Conservation (phyloP, 1,284 basidiomycete species). For the Ustilago bromivora region DNA sequence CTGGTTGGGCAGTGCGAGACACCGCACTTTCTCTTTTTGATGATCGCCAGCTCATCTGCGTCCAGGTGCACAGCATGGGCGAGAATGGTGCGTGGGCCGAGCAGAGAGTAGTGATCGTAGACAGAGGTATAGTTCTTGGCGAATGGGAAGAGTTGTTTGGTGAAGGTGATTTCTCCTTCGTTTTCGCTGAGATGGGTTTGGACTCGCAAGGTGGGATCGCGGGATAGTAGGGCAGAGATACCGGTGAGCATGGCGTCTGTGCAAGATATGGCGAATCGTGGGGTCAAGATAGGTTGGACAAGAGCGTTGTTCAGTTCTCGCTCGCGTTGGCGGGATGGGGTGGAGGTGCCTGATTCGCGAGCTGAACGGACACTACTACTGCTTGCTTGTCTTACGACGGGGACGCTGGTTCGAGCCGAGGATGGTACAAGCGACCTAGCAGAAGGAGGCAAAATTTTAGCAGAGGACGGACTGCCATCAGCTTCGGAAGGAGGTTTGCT, state of each 20-base stretch:
- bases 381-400: constrained; percentile 38
- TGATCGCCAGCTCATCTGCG: constrained; percentile 78
- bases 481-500: constrained; percentile 45
- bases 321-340: constrained; percentile 45
- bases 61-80: constrained; percentile 89
- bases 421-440: constrained; percentile 19
- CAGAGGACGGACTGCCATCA: constrained; percentile 38
- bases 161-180: constrained; percentile 78
- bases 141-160: constrained; percentile 76
- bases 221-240: constrained; percentile 75
- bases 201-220: constrained; percentile 76
- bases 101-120: constrained; percentile 83
- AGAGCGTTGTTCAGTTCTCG: constrained; percentile 69
- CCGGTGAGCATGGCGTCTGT: constrained; percentile 78
- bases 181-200: constrained; percentile 97
- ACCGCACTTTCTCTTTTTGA: constrained; percentile 79
- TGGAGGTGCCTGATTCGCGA: constrained; percentile 46
- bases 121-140: constrained; percentile 72
- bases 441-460: constrained; percentile 22
- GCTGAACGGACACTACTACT: constrained; percentile 41
- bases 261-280: constrained; percentile 95
- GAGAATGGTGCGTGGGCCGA: constrained; percentile 84
- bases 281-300: constrained; percentile 90
- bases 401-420: constrained; percentile 7
- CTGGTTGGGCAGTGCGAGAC: constrained; percentile 89